Base-by-base conservation (phyloP, 768 basidiomycete genomes). In the Podaxis sp. region DNA sequence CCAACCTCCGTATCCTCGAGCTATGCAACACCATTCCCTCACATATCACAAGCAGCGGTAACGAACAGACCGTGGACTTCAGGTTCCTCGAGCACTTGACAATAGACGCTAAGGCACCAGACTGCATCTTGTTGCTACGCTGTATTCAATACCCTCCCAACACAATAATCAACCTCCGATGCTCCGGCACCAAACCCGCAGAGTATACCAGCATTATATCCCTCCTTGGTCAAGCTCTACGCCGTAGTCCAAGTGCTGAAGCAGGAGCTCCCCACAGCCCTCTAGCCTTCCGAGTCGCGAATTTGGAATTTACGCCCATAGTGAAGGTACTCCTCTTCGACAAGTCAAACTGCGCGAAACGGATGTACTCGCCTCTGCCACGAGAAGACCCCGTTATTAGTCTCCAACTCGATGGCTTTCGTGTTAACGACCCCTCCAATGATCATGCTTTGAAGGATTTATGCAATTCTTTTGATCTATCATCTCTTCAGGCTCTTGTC, bases 81-180 rank as follows among this genome's bases (percentile, higher is more conserved):
- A 33, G 12, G 13, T 44, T 42, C 17, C 61, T 62, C 51, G n/a
- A 55, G 24, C 26, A 12, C 12, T 26, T 62, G 44, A 24, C 30
- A 7, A 11, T 62, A 15, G 53, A 48, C 5, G 28, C 53, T 8
- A 55, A 33, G 17, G 44, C 53, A 9, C 17, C 42, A 2, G 61
- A 62, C 5, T 62, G 52, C 12, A 38, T 26, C 22, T 24, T 5
- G 6, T 46, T 62, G 17, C 24, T 62, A 24, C 53, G 61, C 13
- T 49, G 30, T 17, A 42, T 56, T n/a, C 52, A 46, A 48, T 62
- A 62, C n/a, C 61, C 53, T 24, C 19, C 53, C 39, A 52, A 24
- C n/a, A 38, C 61, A 2, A 33, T 9, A 49, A 6, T 62, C n/a
- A 55, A 13, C n/a, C 42, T 62, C n/a, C 19, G 7, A 11, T 62